phyloP scores from a whole-genome alignment of 768 basidiomycete genomes.

The Mycena galopus region DNA sequence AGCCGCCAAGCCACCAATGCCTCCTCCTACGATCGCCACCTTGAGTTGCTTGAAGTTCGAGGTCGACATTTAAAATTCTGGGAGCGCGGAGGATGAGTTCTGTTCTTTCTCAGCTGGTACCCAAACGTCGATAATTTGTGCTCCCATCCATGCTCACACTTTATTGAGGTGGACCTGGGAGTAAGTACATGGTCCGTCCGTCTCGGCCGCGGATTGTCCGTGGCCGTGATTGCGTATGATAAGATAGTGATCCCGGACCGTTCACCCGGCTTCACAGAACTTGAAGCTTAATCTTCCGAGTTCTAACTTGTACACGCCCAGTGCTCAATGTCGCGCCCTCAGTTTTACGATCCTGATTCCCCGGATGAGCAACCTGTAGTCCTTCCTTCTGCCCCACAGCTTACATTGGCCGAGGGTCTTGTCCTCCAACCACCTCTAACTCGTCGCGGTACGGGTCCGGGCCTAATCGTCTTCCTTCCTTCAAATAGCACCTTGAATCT shows the following conservation, averaged over 20 bases:
- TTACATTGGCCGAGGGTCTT: conserved; percentile 46
- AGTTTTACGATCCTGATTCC: conserved; percentile 54
- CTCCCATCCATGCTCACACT: neutral
- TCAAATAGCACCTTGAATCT: conserved; percentile 39
- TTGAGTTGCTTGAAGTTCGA: conserved; percentile 8
- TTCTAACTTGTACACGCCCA: too few species aligned
- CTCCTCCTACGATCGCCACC: conserved; percentile 1
- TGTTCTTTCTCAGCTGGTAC: too few species aligned
- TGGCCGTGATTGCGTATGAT: conserved; percentile 18
- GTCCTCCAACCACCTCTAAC: conserved; percentile 63
- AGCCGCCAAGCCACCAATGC: neutral
- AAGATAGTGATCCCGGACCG: neutral
- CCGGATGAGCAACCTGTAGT: conserved; percentile 54
- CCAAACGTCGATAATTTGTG: too few species aligned
- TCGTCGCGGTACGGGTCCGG: conserved; percentile 62
- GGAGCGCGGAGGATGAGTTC: neutral
- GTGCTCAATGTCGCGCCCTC: conserved; percentile 33
- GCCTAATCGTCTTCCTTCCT: conserved; percentile 60
- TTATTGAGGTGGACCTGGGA: neutral
- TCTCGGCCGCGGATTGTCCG: conserved; percentile 18
- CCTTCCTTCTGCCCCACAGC: conserved; percentile 57
- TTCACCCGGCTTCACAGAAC: neutral
- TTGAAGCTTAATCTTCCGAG: neutral
- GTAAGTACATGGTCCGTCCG: too few species aligned
- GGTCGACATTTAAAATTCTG: neutral